Conservation (phyloP, 345 rosid species). For the Streptanthus diversifolius region DNA sequence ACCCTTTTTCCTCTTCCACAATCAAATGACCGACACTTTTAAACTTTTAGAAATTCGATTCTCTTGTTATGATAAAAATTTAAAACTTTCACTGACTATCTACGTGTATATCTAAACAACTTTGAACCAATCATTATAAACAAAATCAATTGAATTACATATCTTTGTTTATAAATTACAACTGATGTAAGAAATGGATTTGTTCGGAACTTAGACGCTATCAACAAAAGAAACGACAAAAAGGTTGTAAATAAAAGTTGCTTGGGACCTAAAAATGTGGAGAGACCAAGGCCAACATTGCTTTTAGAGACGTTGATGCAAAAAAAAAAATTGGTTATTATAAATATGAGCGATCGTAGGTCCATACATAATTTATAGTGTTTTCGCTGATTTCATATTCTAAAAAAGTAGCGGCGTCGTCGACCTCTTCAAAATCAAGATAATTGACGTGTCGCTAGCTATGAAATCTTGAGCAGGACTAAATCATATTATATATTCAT, state of each 20-base stretch:
- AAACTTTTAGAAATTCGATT: constrained; percentile 4
- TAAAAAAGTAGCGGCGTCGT: not conserved
- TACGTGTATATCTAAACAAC: not conserved
- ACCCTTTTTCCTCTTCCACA: constrained; percentile 15
- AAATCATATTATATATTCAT: not conserved
- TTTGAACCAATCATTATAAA: constrained; percentile 8
- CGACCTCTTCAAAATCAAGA: not conserved
- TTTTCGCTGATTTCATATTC: not conserved
- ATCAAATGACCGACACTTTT: constrained; percentile 35
- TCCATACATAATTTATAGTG: not conserved
- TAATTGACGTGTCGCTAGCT: not conserved
- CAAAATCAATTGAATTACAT: not conserved
- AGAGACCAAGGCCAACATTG: constrained; percentile 13
- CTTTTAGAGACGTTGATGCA: not conserved
- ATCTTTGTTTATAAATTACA: not conserved
- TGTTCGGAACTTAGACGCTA: not conserved
- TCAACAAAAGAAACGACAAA: constrained; percentile 8
- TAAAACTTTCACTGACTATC: not conserved
- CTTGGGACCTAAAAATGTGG: constrained; percentile 23
- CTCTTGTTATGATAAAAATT: not conserved
- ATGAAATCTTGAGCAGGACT: not conserved
- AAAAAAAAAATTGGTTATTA: not conserved
- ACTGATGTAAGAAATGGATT: not conserved
- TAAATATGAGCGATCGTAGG: not conserved
- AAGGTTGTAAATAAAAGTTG: not conserved